Evolutionary conservation across 2,329 filamentous ascomycete genomes (phyloP), one percentile per base, ranked within the genome.

Genomic region (Scopulariopsis brevicaulis): DNA sequence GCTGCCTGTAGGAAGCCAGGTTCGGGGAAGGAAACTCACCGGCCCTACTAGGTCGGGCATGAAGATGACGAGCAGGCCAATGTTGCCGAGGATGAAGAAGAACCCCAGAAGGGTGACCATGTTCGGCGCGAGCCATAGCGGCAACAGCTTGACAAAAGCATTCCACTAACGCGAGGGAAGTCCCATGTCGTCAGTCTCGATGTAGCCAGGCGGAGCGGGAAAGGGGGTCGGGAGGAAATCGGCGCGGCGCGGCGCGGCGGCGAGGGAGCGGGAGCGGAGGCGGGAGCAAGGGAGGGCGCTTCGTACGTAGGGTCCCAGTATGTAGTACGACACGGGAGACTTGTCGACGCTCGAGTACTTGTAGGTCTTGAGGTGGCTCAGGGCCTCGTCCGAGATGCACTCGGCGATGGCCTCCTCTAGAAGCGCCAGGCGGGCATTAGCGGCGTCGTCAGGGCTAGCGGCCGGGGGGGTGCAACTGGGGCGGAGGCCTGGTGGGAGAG

Each of bases 311-410:
- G 96, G 93, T 65, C 87, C 89, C 55, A 99, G 81, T 69, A 99
- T 89, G 73, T 97, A 96, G 71, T 92, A 83, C 59, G 94, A 97
- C 60, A 96, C 84, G 62, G 89, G 87, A 55, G 92, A 96, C 74
- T 96, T 93, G 78, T 99, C 94, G 72, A 99, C 91, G 67, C 88
- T 90, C 65, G 91, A 96, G 74, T 99, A 99, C 70, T 96, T 95
- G 84, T 99, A 99, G 60, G 87, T 86, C 74, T 91, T 94, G 66
- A 99, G 85, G 71, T 96, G 92, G 60, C 88, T 79, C 64, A 99
- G 82, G 58, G 90, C 90, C 67, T 97, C 91, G 66, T 96, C 90
- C 32, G 92, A 95, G 64, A 97, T 77, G 51, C 55, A 57, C 48
- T 57, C 55, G 34, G 55, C 55, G 18, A 20, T 40, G 18, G 55